Evolutionary conservation across 2,329 filamentous ascomycete species (phyloP).

Genomic region (Beauveria sp.): DNA sequence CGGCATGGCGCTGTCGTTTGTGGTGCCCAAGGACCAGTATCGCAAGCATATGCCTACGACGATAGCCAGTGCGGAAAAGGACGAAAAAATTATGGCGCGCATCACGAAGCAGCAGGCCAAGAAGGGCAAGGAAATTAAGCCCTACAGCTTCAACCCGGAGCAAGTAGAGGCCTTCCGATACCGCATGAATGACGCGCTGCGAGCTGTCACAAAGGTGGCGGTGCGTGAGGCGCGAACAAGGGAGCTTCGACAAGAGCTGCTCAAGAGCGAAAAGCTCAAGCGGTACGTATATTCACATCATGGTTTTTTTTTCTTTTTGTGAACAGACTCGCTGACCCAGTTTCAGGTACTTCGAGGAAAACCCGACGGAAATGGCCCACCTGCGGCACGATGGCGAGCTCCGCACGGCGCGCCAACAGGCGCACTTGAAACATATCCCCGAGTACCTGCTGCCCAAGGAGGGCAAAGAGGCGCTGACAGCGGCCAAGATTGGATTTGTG

Average conservation of each 20-base stretch:
- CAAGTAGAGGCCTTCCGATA: slow-evolving; percentile 93
- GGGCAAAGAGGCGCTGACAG: slow-evolving; percentile 61
- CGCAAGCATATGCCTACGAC: slow-evolving; percentile 85
- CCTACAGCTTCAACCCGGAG: slow-evolving; percentile 91
- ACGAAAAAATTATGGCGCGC: slow-evolving; percentile 75
- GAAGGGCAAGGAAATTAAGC: slow-evolving; percentile 72
- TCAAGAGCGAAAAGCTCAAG: slow-evolving; percentile 91
- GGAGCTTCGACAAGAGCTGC: slow-evolving; percentile 80
- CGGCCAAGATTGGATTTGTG: slow-evolving; percentile 68
- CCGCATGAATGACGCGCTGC: slow-evolving; percentile 84
- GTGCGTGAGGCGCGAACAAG: slow-evolving; percentile 83
- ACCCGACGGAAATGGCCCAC: slow-evolving; percentile 80
- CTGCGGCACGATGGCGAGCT: slow-evolving; percentile 86
- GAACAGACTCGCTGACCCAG: not conserved
- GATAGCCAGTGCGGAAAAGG: slow-evolving; percentile 66
- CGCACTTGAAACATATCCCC: slow-evolving; percentile 88
- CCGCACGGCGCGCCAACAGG: slow-evolving; percentile 72
- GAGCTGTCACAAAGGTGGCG: slow-evolving; percentile 81
- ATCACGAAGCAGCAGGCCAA: slow-evolving; percentile 74
- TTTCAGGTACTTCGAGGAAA: slow-evolving; percentile 83
- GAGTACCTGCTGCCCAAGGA: slow-evolving; percentile 83
- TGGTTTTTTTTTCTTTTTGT: not conserved
- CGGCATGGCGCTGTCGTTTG: slow-evolving; percentile 94
- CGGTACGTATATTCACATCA: slow-evolving; percentile 32
- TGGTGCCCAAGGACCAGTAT: slow-evolving; percentile 73